Evolutionary conservation across 345 rosid genomes (phyloP), one percentile per base, ranked within the genome.

Genomic region (Passiflora organensis): DNA sequence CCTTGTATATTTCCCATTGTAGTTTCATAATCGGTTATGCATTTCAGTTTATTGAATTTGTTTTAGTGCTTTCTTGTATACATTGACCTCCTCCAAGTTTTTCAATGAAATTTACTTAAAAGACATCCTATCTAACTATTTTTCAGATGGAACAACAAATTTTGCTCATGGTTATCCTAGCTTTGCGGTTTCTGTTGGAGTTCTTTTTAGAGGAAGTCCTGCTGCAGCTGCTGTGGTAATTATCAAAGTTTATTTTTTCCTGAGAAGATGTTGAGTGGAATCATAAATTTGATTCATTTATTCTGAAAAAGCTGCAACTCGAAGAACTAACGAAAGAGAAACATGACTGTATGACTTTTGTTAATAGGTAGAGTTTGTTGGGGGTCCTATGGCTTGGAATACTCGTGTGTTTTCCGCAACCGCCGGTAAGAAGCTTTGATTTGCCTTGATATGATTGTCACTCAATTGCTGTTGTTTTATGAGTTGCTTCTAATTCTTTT

Each of bases 321-420:
- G n/a, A n/a, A n/a, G n/a, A n/a, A n/a, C n/a, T n/a, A n/a, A n/a
- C n/a, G n/a, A n/a, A n/a, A n/a, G n/a, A n/a, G n/a, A 13, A 69
- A 44, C 52, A 21, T 68, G 34, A 61, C 51, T 57, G 6, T 58
- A 1, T 36, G 14, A n/a, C 23, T 53, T 46, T 42, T 34, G 43
- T 43, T 16, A 62, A 43, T 55, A 91, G 98, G 96, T 91, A 47
- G 98, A 91, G 73, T 91, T 91, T 72, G 96, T 88, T 16, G 96
- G 98, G 21, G 98, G 96, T 23, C 89, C 86, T 15, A 84, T 91
- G 96, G 90, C 96, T 51, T 91, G 98, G 96, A 81, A 84, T 77
- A 85, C 96, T 20, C 87, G 93, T 49, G 67, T 56, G 10, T 91
- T 86, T 67, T 74, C 98, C 65, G 98, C 98, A 32, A 81, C 90